Conservation (phyloP, 805 yeast species). For the Kodamaea kaohsiungensis region DNA sequence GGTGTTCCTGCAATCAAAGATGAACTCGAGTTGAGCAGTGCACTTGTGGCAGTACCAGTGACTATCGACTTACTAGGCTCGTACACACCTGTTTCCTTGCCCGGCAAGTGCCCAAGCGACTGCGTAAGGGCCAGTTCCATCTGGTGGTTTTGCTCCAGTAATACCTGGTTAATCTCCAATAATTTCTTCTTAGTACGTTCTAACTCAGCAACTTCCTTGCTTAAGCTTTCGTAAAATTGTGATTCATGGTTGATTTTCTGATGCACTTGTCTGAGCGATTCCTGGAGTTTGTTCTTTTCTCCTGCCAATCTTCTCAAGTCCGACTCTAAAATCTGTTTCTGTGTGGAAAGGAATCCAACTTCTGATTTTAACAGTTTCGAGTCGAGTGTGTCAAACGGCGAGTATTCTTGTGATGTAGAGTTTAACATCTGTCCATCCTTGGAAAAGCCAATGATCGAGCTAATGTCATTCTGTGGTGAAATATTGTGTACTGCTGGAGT, state of each 20-base stretch:
- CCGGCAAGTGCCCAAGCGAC: not conserved
- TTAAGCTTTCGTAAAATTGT: conserved; percentile 42
- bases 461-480: conserved; percentile 2
- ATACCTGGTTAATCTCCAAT: conserved; percentile 23
- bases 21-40: not conserved
- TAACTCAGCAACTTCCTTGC: conserved; percentile 54
- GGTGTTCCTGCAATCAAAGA: conserved; percentile 15
- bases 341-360: not conserved
- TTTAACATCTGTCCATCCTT: conserved; percentile 8
- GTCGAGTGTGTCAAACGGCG: conserved; percentile 6
- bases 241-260: conserved; percentile 42
- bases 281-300: conserved; percentile 34
- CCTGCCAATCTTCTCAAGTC: conserved; percentile 20
- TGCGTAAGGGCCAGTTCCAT: conserved; percentile 13
- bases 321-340: not conserved
- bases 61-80: not conserved
- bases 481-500: conserved; percentile 47
- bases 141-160: conserved; percentile 23
- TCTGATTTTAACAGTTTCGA: conserved; percentile 4
- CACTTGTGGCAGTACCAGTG: not conserved
- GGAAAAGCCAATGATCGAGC: conserved; percentile 5
- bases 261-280: conserved; percentile 40
- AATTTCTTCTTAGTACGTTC: conserved; percentile 48
- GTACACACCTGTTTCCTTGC: not conserved
- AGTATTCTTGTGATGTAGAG: not conserved